These are phyloP conservation scores for Chionographis japonica DNA, from an alignment of 106 monocot genomes.

Conservation along the genomic window DNA sequence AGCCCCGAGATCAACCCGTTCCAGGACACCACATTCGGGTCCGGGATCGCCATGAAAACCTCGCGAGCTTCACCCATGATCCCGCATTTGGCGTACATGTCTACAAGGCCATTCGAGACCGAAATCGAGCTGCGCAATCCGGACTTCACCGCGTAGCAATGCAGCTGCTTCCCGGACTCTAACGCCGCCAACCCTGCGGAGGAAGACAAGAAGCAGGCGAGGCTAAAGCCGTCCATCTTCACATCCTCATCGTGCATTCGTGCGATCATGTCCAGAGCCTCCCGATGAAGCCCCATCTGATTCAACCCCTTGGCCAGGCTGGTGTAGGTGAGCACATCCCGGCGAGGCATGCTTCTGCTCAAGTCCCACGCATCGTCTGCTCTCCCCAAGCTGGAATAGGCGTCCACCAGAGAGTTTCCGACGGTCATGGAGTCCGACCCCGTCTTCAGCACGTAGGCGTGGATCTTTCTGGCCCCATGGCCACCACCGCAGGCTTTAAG, in stretches of 20 bases:
- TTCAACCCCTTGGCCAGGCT: slow-evolving; percentile 66
- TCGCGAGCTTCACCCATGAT: slow-evolving; percentile 35
- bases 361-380: slow-evolving; percentile 43
- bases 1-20: slow-evolving; percentile 67
- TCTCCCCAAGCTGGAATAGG: slow-evolving; percentile 49
- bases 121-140: slow-evolving; percentile 44
- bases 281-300: slow-evolving; percentile 39
- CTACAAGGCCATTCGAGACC: slow-evolving; percentile 72
- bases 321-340: slow-evolving; percentile 67
- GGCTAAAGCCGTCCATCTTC: slow-evolving; percentile 46
- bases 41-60: slow-evolving; percentile 34
- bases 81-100: slow-evolving; percentile 86
- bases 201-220: slow-evolving; percentile 69
- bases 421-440: slow-evolving; percentile 22
- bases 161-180: slow-evolving; percentile 61
- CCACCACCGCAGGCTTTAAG: slow-evolving; percentile 38
- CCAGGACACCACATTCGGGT: slow-evolving; percentile 88
- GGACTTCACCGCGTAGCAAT: slow-evolving; percentile 53
- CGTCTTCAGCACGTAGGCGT: slow-evolving; percentile 56
- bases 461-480: slow-evolving; percentile 52
- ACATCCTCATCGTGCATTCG: slow-evolving; percentile 40
- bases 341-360: slow-evolving; percentile 25
- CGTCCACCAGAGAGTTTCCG: slow-evolving; percentile 74
- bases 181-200: slow-evolving; percentile 46
- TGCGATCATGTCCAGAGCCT: slow-evolving; percentile 37